Evolutionary conservation across 805 yeast genomes (phyloP), one percentile per base, ranked within the genome.

Genomic region (Wilhelminamyces savonicus): DNA sequence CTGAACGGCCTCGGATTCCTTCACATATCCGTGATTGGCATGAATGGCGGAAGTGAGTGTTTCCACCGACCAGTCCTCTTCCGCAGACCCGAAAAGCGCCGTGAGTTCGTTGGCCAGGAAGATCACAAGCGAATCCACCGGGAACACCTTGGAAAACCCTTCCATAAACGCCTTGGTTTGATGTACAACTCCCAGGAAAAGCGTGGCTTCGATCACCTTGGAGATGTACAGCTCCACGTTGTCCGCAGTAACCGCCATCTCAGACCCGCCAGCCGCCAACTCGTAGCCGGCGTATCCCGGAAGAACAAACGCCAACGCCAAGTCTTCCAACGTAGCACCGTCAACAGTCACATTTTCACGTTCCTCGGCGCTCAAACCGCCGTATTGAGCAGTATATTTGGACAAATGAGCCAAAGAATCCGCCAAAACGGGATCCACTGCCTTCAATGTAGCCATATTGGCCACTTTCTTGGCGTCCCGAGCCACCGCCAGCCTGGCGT

Each of bases 11-110:
- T 54, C 54, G 3, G 94, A 82, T 21, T 80, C 88, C 45, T 71
- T 69, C 3, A 74, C 71, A 47, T 82, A 90, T 2, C 97, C 98
- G 55, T 90, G 97, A 43, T 88, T 94, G 0, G 97, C 95, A 41
- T 74, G 74, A 11, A 90, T 61, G 0, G 78, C 66, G 2, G 73
- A 63, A 5, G 64, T 41, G 16, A 90, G 56, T 0, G 92, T 76
- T 24, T 67, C 73, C 23, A 54, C 53, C 0, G 82, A 69, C 97
- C 97, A 92, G 47, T 90, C 97, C 48, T 90, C 97, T 26, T 77
- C 77, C 3, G 74, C 73, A 36, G 75, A 76, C 4, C 97, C 97
- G 43, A 84, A 76, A 22, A 90, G 48, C 13, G 69, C 69, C 2
- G 70, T 74, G 17, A 87, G 62, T 48, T 90, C 97, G n/a, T 61